Evolutionary conservation across 768 basidiomycete species (phyloP).

Genomic region (Nevesoporus exiguus): DNA sequence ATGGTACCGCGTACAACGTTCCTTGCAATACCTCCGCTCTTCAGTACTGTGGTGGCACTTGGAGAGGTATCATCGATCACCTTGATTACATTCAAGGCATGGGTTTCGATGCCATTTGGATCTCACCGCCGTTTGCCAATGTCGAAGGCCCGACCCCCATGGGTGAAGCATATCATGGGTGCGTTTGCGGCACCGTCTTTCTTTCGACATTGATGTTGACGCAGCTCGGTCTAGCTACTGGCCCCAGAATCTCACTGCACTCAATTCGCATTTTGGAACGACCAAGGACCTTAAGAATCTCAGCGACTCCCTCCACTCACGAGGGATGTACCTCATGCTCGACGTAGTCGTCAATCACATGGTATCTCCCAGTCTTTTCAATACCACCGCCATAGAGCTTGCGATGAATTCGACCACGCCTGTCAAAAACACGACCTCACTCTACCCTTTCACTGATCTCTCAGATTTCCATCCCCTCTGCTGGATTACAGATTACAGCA

Average conservation of each 20-base stretch:
- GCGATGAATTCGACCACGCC: slow-evolving; percentile 10
- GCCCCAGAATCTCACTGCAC: slow-evolving; percentile 42
- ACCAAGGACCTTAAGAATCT: slow-evolving; percentile 49
- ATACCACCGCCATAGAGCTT: slow-evolving; percentile 23
- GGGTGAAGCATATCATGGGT: slow-evolving; percentile 60
- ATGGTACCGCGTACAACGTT: slow-evolving; percentile 27
- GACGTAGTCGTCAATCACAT: slow-evolving; percentile 65
- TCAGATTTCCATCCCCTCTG: slow-evolving; percentile 40
- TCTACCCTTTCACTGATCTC: slow-evolving; percentile 33
- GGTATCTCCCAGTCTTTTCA: slow-evolving; percentile 34
- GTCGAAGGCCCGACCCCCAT: slow-evolving; percentile 45
- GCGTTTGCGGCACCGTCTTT: background rate
- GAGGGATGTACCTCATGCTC: slow-evolving; percentile 59
- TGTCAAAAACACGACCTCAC: slow-evolving; percentile 18
- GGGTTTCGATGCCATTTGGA: slow-evolving; percentile 62
- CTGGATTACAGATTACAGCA: slow-evolving; percentile 41
- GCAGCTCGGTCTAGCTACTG: slow-evolving; percentile 41
- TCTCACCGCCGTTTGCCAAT: slow-evolving; percentile 52
- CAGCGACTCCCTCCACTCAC: slow-evolving; percentile 42
- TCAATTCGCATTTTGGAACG: slow-evolving; percentile 55
- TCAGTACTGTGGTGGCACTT: slow-evolving; percentile 57
- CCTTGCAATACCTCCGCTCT: slow-evolving; percentile 46
- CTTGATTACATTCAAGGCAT: slow-evolving; percentile 63
- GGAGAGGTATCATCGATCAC: slow-evolving; percentile 47
- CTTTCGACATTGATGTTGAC: background rate